These are phyloP conservation scores for Gastrolobium villosum DNA, from an alignment of 306 rosid species.

Conservation along the genomic window DNA sequence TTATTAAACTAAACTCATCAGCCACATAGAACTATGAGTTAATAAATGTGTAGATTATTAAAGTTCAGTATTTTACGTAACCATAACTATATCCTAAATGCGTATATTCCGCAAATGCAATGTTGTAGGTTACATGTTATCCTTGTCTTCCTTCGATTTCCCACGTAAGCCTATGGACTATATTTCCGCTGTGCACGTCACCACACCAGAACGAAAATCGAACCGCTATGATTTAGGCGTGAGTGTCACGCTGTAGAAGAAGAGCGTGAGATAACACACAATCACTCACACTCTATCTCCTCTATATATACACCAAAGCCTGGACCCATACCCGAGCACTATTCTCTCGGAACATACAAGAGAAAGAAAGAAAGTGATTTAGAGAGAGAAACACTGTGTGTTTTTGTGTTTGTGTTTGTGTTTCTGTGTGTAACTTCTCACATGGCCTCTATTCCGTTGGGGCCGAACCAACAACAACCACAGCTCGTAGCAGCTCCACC, in stretches of 20 bases:
- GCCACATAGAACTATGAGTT: slow-evolving; percentile 1
- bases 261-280: slow-evolving; percentile 36
- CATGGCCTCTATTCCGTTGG: slow-evolving; percentile 81
- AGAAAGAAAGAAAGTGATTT: slow-evolving; percentile 25
- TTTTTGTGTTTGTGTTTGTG: slow-evolving; percentile 17
- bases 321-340: slow-evolving; percentile 39
- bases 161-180: slow-evolving; percentile 31
- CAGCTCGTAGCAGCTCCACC: slow-evolving; percentile 53
- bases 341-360: slow-evolving; percentile 34
- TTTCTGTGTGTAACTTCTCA: slow-evolving; percentile 48
- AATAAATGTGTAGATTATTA: slow-evolving; percentile 30
- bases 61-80: slow-evolving; percentile 37
- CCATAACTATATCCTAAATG: slow-evolving; percentile 18
- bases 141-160: slow-evolving; percentile 53
- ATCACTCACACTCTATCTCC: slow-evolving; percentile 3
- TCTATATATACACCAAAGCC: slow-evolving; percentile 49
- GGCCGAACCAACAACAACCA: slow-evolving; percentile 70
- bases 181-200: slow-evolving; percentile 5
- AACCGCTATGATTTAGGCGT: slow-evolving; percentile 48
- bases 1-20: slow-evolving; percentile 5
- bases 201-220: slow-evolving; percentile 43
- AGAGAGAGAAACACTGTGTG: not conserved
- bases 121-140: slow-evolving; percentile 51
- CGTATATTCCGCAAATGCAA: slow-evolving; percentile 26
- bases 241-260: not conserved